Conservation (phyloP, 1,139 yeast species). For the Hansenula lynferdii region DNA sequence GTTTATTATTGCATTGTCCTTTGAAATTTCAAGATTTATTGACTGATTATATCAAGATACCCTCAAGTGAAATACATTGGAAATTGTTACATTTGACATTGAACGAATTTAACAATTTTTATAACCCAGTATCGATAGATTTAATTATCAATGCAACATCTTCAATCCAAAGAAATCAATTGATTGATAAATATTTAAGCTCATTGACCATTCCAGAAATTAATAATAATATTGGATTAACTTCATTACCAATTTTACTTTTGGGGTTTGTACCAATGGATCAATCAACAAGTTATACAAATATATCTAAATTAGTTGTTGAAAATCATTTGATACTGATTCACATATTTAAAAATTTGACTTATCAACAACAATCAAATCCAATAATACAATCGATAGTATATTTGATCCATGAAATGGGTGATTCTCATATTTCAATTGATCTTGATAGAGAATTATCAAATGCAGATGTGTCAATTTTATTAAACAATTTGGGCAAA, state of each 20-base stretch:
- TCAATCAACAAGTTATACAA: constrained; percentile 3
- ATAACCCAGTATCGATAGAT: background rate
- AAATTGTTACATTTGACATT: constrained; percentile 14
- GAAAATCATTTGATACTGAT: constrained; percentile 12
- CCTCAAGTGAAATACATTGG: constrained; percentile 11
- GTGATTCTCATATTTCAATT: background rate
- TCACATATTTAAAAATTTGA: constrained; percentile 13
- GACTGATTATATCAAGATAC: constrained; percentile 12
- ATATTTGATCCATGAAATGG: constrained; percentile 19
- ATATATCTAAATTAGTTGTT: constrained; percentile 7
- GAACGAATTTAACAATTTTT: constrained; percentile 14
- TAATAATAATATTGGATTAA: constrained; percentile 20
- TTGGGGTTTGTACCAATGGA: constrained; percentile 11
- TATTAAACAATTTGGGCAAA: too few species aligned
- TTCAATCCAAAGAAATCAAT: background rate
- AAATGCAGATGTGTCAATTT: too few species aligned
- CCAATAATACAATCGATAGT: constrained; percentile 20
- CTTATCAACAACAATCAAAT: too few species aligned
- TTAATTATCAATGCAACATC: background rate
- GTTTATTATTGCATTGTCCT: constrained; percentile 14
- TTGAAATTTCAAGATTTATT: constrained; percentile 16
- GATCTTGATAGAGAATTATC: background rate
- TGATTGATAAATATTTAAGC: background rate
- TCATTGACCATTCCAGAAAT: constrained; percentile 4
- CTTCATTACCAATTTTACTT: constrained; percentile 17